Evolutionary conservation across 1,284 basidiomycete species (phyloP).

Genomic region (Rhodotorula sp.): DNA sequence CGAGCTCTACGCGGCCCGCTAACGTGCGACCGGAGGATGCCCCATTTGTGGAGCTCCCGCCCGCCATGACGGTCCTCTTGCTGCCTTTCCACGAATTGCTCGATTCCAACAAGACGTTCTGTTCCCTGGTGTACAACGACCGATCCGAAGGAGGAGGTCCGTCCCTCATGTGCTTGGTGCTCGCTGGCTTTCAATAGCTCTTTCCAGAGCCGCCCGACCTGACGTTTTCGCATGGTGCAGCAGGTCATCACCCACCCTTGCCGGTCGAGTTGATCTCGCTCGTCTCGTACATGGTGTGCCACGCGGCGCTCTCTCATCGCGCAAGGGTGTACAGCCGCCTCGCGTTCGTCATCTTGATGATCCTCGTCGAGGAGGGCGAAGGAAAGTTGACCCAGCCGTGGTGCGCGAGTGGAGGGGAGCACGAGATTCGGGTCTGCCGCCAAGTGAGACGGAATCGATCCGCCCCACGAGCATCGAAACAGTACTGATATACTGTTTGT

Average conservation of each 20-base stretch:
- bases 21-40: slow-evolving; percentile 1
- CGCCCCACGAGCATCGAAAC: neutral
- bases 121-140: slow-evolving; percentile 30
- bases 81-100: slow-evolving; percentile 45
- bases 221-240: neutral
- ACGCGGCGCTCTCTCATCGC: slow-evolving; percentile 39
- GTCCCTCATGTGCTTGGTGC: neutral
- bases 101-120: slow-evolving; percentile 44
- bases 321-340: slow-evolving; percentile 42
- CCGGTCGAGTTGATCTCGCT: slow-evolving; percentile 40
- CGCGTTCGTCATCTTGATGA: slow-evolving; percentile 36
- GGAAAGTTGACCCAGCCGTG: slow-evolving; percentile 26
- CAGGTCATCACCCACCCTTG: neutral
- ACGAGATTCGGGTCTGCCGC: slow-evolving; percentile 41
- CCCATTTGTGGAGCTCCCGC: slow-evolving; percentile 35
- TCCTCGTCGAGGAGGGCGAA: slow-evolving; percentile 45
- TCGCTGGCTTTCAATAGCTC: slow-evolving; percentile 18
- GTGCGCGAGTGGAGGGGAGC: neutral
- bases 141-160: slow-evolving; percentile 5
- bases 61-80: slow-evolving; percentile 37
- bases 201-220: neutral
- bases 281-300: slow-evolving; percentile 44
- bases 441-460: slow-evolving; percentile 35
- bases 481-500: neutral
- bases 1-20: neutral